phyloP scores from a whole-genome alignment of 2,329 filamentous ascomycete species.

The Verticillium longisporum region DNA sequence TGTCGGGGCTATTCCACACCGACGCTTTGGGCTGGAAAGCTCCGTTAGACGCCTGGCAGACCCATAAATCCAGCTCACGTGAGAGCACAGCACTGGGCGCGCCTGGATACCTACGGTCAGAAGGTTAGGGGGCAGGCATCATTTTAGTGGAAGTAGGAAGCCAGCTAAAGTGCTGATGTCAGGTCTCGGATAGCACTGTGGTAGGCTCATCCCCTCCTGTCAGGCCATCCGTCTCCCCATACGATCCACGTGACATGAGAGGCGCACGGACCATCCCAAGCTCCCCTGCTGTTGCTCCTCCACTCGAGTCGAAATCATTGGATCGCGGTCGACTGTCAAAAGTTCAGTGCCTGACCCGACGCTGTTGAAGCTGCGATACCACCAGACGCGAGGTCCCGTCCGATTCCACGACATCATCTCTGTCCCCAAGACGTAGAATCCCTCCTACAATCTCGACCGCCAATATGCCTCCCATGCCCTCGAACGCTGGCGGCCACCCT shows the following conservation, averaged over 20 bases:
- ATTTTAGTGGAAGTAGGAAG: too few relatives aligned
- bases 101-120: too few relatives aligned
- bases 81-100: not conserved
- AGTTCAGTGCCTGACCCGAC: not conserved
- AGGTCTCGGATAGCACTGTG: not conserved
- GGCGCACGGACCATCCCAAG: not conserved
- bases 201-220: not conserved
- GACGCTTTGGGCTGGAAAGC: not conserved
- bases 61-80: not conserved
- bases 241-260: not conserved
- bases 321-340: not conserved
- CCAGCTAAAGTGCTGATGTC: too few relatives aligned
- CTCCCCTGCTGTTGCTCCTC: not conserved
- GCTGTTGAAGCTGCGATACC: not conserved
- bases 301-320: not conserved
- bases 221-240: not conserved
- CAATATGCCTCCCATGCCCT: constrained; percentile 34
- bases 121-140: too few relatives aligned
- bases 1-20: not conserved
- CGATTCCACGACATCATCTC: not conserved
- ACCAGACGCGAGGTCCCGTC: not conserved
- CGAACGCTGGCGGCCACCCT: constrained; percentile 23
- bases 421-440: not conserved
- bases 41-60: not conserved
- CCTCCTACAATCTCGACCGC: not conserved